These are phyloP conservation scores for Abrus precatorius DNA, from an alignment of 306 rosid species.

Conservation along the genomic window DNA sequence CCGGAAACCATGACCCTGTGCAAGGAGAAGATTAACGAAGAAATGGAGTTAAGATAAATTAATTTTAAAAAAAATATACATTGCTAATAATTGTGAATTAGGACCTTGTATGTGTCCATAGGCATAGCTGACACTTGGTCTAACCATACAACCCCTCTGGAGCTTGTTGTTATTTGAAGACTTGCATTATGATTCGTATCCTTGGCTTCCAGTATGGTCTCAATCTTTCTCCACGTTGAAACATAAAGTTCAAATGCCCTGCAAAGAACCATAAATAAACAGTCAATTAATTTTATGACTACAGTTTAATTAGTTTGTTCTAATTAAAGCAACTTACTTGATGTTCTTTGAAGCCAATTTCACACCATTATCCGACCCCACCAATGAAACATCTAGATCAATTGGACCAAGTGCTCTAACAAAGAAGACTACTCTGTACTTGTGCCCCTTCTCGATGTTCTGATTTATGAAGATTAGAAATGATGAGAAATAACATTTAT, in stretches of 20 bases:
- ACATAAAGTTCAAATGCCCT: not conserved
- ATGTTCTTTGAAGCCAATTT: constrained; percentile 59
- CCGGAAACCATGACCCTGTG: constrained; percentile 82
- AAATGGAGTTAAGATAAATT: not conserved
- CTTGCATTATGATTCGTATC: constrained; percentile 41
- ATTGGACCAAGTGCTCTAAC: constrained; percentile 60
- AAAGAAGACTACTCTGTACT: constrained; percentile 60
- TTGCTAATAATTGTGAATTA: not conserved
- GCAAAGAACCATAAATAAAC: not conserved
- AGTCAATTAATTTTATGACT: not conserved
- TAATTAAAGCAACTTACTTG: constrained; percentile 48
- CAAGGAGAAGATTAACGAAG: constrained; percentile 12
- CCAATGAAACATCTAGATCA: constrained; percentile 64
- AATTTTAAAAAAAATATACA: not conserved
- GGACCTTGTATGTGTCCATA: constrained; percentile 43
- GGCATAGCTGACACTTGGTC: constrained; percentile 58
- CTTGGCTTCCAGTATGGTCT: constrained; percentile 17
- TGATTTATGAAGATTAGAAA: constrained; percentile 9
- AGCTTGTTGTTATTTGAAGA: constrained; percentile 44
- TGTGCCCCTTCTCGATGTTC: constrained; percentile 77
- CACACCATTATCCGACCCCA: constrained; percentile 50
- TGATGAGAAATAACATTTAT: not conserved
- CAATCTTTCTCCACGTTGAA: constrained; percentile 39
- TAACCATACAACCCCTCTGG: constrained; percentile 35
- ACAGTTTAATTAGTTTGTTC: not conserved